Evolutionary conservation across 352 stramenopile genomes (phyloP), one percentile per base, ranked within the genome.

Genomic region (Halophytophthora polymorphica): DNA sequence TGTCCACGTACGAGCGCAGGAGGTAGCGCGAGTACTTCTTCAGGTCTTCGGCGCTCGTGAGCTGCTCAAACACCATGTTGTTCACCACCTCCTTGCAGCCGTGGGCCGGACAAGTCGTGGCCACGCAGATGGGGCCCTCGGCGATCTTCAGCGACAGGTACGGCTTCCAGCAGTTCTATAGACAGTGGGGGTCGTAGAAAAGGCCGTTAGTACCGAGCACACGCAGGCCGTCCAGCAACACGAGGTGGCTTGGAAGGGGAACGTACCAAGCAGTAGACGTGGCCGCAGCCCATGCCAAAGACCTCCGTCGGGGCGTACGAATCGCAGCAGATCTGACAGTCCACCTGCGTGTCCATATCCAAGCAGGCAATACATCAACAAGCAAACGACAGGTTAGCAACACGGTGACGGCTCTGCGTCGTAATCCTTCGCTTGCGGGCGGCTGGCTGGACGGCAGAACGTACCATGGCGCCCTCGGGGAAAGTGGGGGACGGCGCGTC

Each of bases 1-100:
- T 98, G 58, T 99, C 94, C n/a, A 99, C 96, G 76, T 98, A 99
- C 45, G 85, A 97, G 38, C 93, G 84, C 42, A 99, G 70, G 57
- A 98, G 79, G 58, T 92, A 99, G 18, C 70, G 83, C 49, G 88
- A 70, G 70, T 97, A 99, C 42, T 93, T 93, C 28, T 61, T 57
- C 57, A 97, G 90, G 12, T 97, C 78, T 14, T 87, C 68, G 0
- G 55, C 15, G 22, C 56, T 73, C 28, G 88, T 73, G 49, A 95
- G 75, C 44, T 86, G 68, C 48, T 85, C 66, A 50, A 90, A 89
- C 15, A 88, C 73, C 6, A 69, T 58, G 28, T 91, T 77, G 29
- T 56, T 82, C 35, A 93, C 78, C 48, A 84, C 69, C 71, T 98
- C 94, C 40, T 96, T 91, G 71, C 97, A 99, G 35, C 90, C 88